These are phyloP conservation scores for Gautieria morchelliformis DNA, from an alignment of 768 basidiomycete species.

Conservation along the genomic window DNA sequence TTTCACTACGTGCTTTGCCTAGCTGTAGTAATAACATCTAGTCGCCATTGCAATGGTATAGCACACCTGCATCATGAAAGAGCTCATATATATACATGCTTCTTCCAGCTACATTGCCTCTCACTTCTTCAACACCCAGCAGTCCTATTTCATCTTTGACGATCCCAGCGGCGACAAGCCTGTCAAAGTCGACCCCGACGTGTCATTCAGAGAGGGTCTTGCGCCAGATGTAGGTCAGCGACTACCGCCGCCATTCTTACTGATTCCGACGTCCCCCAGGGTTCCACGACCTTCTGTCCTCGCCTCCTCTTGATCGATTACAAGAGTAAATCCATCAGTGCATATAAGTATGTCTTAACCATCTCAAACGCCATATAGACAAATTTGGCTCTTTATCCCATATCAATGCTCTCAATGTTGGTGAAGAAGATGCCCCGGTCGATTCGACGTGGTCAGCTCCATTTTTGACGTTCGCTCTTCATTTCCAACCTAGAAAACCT, in stretches of 20 bases:
- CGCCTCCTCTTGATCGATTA: slow-evolving; percentile 58
- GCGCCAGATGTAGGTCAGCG: slow-evolving; percentile 35
- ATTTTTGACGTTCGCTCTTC: not conserved
- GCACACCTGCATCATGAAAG: slow-evolving; percentile 40
- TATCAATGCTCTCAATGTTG: slow-evolving; percentile 30
- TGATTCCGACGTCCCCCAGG: not conserved
- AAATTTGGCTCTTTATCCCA: slow-evolving; percentile 55
- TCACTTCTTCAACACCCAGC: slow-evolving; percentile 79
- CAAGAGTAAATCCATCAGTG: slow-evolving; percentile 36
- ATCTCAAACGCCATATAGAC: slow-evolving; percentile 27
- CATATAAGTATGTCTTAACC: not conserved
- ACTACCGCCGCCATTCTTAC: not conserved
- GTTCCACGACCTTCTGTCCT: slow-evolving; percentile 38
- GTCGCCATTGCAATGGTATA: no score
- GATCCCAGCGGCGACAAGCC: slow-evolving; percentile 17
- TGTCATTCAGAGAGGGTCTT: slow-evolving; percentile 60
- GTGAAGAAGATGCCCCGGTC: slow-evolving; percentile 17
- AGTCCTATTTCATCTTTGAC: slow-evolving; percentile 47
- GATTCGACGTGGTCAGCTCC: slow-evolving; percentile 6
- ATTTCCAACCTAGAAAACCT: not conserved
- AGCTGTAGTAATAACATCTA: no score
- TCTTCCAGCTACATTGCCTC: slow-evolving; percentile 63
- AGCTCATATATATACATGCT: slow-evolving; percentile 73
- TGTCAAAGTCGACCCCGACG: slow-evolving; percentile 36
- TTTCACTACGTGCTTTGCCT: no score